phyloP scores from a whole-genome alignment of 208 protist species.

The Crithidia bombi region DNA sequence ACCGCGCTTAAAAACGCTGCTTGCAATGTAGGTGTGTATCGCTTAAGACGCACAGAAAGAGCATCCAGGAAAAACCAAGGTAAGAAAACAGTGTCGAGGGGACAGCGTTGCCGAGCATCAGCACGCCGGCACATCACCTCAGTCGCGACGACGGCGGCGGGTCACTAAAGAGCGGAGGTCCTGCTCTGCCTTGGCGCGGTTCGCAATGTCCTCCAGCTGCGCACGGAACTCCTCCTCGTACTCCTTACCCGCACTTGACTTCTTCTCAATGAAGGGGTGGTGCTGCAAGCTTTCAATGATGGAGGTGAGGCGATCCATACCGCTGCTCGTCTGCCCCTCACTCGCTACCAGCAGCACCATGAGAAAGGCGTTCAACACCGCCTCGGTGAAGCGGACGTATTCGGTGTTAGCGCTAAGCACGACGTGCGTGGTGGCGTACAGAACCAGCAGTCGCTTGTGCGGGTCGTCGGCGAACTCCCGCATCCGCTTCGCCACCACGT shows the following conservation, averaged over 20 bases:
- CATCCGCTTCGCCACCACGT: conserved; percentile 84
- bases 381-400: conserved; percentile 55
- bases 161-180: conserved; percentile 64
- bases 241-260: conserved; percentile 50
- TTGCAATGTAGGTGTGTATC: too few relatives aligned
- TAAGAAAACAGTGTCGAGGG: too few relatives aligned
- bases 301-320: conserved; percentile 66
- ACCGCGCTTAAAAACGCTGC: too few relatives aligned
- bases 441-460: conserved; percentile 78
- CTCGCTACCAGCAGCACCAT: conserved; percentile 80
- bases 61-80: too few relatives aligned
- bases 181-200: conserved; percentile 73
- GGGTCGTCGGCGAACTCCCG: conserved; percentile 78
- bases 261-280: conserved; percentile 66
- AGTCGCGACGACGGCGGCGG: conserved; percentile 37
- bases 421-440: conserved; percentile 80
- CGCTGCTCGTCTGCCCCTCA: conserved; percentile 68
- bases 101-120: too few relatives aligned
- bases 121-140: too few relatives aligned
- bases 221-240: conserved; percentile 62
- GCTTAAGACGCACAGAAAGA: too few relatives aligned
- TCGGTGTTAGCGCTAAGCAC: conserved; percentile 61
- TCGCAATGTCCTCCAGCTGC: conserved; percentile 69
- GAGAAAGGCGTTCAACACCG: conserved; percentile 73
- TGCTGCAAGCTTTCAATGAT: conserved; percentile 78